Evolutionary conservation across 2,329 filamentous ascomycete species (phyloP), one percentile per base, ranked within the genome.

Genomic region (Fulvia fulva): DNA sequence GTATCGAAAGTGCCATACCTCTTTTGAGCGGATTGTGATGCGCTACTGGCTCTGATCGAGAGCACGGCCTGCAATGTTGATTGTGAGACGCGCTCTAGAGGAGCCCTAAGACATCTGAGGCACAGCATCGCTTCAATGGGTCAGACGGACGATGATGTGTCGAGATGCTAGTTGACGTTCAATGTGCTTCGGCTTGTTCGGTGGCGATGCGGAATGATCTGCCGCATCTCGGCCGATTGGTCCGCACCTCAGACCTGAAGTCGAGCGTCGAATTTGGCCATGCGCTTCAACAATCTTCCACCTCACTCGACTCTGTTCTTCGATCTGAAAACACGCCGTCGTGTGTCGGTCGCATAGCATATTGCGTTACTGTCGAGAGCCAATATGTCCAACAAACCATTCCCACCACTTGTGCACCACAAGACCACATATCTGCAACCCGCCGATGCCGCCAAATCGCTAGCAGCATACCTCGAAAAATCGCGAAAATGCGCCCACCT

Each of bases 401-500:
- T 50, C 14, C 47, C 47, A 1, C 26, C 47, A 6, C 12, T 50
- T 3, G 47, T 50, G 6, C 23, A 28, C 19, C 53, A 55, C 45
- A 34, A 11, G 26, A 55, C 53, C 8, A 16, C 25, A 16, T 44
- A 47, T 8, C 41, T 57, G 22, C 22, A 51, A 12, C 34, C 59
- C 9, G 47, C 32, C 14, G 32, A 58, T 11, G 58, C 59, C 16
- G 57, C 59, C n/a, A 52, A 58, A 34, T 56, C 58, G 9, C 55
- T 81, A 22, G 63, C 74, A 19, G 68, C 67, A 57, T 81, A 77
- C 70, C 70, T 80, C 43, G 41, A 65, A 41, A 67, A 71, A 63
- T 74, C 76, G 2, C 70, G 74, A 57, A 67, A 68, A 5, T 68
- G 74, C 57, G 69, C 78, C n/a, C 73, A 78, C 66, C 71, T 80